Conservation (phyloP, 129 eudicot genomes). For the Centrapalus pauciflorus region DNA sequence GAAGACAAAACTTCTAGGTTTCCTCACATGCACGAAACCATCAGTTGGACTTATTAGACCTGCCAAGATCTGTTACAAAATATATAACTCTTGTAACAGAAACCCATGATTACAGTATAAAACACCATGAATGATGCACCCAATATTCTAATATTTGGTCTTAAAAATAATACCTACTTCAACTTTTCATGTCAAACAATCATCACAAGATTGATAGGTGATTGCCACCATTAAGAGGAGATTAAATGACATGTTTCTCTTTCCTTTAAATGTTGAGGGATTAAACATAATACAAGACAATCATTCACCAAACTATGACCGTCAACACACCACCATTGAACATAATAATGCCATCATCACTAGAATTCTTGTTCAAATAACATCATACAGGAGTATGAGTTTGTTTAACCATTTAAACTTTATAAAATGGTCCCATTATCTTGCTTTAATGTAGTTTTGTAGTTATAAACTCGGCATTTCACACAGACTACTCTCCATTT, state of each 20-base stretch:
- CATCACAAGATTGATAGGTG: background rate
- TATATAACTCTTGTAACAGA: background rate
- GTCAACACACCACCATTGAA: background rate
- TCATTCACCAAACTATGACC: background rate
- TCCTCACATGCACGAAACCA: constrained; percentile 64
- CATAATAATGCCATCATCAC: background rate
- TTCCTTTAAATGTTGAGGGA: background rate
- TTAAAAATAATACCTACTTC: background rate
- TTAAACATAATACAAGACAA: background rate
- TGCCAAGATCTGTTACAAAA: constrained; percentile 58
- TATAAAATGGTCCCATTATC: no score
- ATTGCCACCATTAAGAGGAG: background rate
- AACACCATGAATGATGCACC: background rate
- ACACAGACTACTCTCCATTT: background rate
- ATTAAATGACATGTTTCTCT: background rate
- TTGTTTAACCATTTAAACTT: no score
- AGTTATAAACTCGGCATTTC: background rate
- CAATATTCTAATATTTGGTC: background rate
- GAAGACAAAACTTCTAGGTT: constrained; percentile 82
- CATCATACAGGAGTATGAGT: background rate
- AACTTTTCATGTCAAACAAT: background rate
- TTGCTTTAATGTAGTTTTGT: no score
- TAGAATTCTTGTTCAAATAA: background rate
- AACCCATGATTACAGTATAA: background rate
- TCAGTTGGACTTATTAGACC: constrained; percentile 65